Evolutionary conservation across 768 basidiomycete species (phyloP), one percentile per base, ranked within the genome.

Genomic region (Dioszegia crocea): DNA sequence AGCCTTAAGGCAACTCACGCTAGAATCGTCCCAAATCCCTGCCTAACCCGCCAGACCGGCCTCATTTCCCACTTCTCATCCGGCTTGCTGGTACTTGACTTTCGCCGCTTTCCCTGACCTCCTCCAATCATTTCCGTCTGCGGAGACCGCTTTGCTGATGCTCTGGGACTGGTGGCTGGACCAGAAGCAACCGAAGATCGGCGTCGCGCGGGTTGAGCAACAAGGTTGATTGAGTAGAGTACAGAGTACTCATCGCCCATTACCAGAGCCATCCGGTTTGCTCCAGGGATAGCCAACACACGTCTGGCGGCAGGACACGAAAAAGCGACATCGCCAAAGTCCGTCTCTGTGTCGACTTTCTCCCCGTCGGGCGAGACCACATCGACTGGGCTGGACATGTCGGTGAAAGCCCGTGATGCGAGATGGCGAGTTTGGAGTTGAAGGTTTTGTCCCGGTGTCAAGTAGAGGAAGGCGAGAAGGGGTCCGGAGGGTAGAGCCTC

Each of bases 221-320:
- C 21, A 10, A 40, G 29, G 12, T 52, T 23, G 6, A 73, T 39
- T 3, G 57, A 54, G 40, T 70, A 74, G 11, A 71, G 51, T 4
- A 67, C 69, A n/a, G 59, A 51, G 44, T 67, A 67, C 43, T 76
- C 75, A 59, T 76, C 75, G 2, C 75, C 75, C 11, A 75, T 68
- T 49, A 76, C 71, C 8, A 75, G 41, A 0, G 68, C 36, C 10
- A 55, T 57, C 19, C 58, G 58, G 16, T 26, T 23, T 4, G 23
- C 21, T 3, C 54, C 61, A 5, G 63, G 52, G n/a, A 66, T 56
- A 39, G 70, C 62, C 23, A 76, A 29, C 2, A 76, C 55, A 2
- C 66, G 58, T 14, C 67, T 48, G 0, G 75, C 75, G 10, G 71
- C 75, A 0, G 75, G 75, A 41, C 68, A 65, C 3, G 66, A 73